Percentiles rank a stretch among this genome's conserved stretches.
Evolutionary conservation across 176 grass and related monocot genomes (phyloP).

Genomic region (Carex pumila): DNA sequence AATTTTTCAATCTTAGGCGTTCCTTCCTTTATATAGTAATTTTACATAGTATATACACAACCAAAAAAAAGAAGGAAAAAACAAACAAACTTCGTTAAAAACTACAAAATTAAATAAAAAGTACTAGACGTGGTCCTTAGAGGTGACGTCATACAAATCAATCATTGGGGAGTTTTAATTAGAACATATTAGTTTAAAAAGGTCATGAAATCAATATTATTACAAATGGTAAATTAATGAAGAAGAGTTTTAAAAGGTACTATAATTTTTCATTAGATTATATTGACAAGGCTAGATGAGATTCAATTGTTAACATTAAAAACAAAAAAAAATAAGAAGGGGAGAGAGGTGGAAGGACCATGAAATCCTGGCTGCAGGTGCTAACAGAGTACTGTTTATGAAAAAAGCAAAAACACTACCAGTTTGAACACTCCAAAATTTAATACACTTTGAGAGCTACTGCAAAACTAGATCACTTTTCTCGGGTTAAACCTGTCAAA

Average conservation of each 20-base stretch:
- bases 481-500: conserved; percentile 28
- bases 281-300: conserved; percentile 6
- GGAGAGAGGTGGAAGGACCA: not conserved
- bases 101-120: not conserved
- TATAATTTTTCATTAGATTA: not conserved
- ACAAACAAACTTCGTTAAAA: not conserved
- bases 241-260: not conserved
- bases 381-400: not conserved
- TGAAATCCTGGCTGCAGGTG: not conserved
- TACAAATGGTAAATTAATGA: not conserved
- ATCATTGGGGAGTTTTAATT: not conserved
- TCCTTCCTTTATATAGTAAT: not conserved
- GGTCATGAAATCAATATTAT: conserved; percentile 2
- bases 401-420: not conserved
- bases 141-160: not conserved
- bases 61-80: not conserved
- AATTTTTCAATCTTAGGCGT: not conserved
- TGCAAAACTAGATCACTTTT: not conserved
- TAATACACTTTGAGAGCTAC: conserved; percentile 7
- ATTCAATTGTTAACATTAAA: conserved; percentile 12
- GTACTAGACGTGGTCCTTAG: not conserved
- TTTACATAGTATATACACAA: not conserved
- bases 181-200: not conserved
- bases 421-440: not conserved
- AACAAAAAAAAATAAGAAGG: not conserved